Conservation (phyloP, 192 early-diverging fungal species). For the Glomus cerebriforme region DNA sequence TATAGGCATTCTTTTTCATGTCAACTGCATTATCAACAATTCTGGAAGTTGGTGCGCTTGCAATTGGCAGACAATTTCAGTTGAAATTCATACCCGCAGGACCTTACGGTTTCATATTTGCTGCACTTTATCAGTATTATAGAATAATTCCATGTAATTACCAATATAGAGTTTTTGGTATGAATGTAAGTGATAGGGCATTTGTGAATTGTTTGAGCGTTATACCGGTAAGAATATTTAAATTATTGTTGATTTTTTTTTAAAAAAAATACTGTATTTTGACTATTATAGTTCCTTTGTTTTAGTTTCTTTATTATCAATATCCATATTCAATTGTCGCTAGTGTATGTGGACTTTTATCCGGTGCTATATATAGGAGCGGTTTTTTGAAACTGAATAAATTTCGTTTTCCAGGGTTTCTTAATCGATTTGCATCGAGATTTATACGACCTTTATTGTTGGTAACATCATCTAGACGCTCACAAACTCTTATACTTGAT, state of each 20-base stretch:
- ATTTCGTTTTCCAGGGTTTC: constrained; percentile 53
- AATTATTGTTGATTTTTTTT: not conserved
- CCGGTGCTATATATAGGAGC: constrained; percentile 54
- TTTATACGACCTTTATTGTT: constrained; percentile 55
- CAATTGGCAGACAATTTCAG: constrained; percentile 46
- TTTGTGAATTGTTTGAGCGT: not conserved
- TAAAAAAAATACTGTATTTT: not conserved
- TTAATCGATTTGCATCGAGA: constrained; percentile 38
- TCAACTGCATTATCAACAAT: constrained; percentile 51
- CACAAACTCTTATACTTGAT: constrained; percentile 42
- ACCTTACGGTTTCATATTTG: constrained; percentile 62
- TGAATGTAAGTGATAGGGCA: not conserved
- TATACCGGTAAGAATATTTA: constrained; percentile 6
- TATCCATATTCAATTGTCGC: constrained; percentile 48
- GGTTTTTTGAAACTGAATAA: constrained; percentile 53
- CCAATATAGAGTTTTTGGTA: not conserved
- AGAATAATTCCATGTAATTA: constrained; percentile 44
- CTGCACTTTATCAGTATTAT: constrained; percentile 60
- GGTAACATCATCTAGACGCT: constrained; percentile 47
- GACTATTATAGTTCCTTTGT: not conserved
- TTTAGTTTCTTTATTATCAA: constrained; percentile 49
- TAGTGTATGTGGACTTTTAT: constrained; percentile 49
- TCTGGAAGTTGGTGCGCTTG: constrained; percentile 54
- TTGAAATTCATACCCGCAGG: constrained; percentile 54
- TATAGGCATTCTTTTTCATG: constrained; percentile 46